Evolutionary conservation across 2,329 filamentous ascomycete species (phyloP), one percentile per base, ranked within the genome.

Genomic region (Aspergillus phoenicis): DNA sequence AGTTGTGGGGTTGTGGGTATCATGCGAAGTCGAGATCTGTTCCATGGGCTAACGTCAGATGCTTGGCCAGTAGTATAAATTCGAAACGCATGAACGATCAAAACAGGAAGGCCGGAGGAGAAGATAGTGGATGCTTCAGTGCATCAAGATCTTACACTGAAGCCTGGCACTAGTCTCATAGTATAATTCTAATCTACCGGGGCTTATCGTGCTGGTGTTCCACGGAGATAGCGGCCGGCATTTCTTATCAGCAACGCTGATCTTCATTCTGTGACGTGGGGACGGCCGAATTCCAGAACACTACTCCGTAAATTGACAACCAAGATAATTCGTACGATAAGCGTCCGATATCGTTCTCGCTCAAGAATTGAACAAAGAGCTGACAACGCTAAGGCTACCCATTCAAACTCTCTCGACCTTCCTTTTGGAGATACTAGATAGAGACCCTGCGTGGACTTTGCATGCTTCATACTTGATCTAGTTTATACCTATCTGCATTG

Each of bases 361-460:
- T 36, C 15, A 5, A 36, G 11, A 15, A 43, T 43, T 17, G 39
- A 43, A 5, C 17, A 43, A 43, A 22, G 10, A 22, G 15, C 41
- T 10, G 17, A 24, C n/a, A 22, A 24, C 2, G 24, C 5, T 13
- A 24, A 43, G 10, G 41, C 3, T 24, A 45, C 7, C 33, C 47
- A 38, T n/a, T 26, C 13, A 52, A 38, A 66, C 66, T 63, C 64
- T 49, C 57, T 60, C 59, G 33, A 55, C 57, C 67, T 68, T 62
- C 65, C 66, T 52, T 43, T 59, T 90, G 41, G 28, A 60, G 63
- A 28, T 83, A 88, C 62, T 73, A 81, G 61, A 58, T 81, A 81
- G 51, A 66, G 72, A 30, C 47, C 17, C 13, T 28, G 47, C n/a
- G 8, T 20, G 24, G 24, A 10, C 17, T 49, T 24, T n/a, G 28